Base-by-base conservation (phyloP, 352 stramenopile genomes). In the Phytophthora pisi region DNA sequence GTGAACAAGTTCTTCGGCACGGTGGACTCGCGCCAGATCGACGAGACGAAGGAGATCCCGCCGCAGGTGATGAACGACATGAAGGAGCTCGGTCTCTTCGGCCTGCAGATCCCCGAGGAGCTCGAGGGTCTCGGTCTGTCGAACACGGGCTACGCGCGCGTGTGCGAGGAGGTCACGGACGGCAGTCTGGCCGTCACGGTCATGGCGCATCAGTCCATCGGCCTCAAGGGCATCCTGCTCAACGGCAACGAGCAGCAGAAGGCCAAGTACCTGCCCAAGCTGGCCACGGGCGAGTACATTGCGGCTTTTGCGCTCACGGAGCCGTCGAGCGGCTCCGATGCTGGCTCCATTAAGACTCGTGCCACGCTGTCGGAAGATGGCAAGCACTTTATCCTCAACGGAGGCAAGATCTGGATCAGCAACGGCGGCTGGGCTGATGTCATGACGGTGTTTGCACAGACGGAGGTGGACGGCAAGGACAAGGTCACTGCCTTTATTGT, bases 401-500 rank as follows among this genome's bases (percentile, higher is more conserved):
- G 93, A 68, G 86, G 82, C 70, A 99, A 99, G 82, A 91, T 98
- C 59, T 99, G 97, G 97, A 99, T 99, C 74, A 98, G 92, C 54
- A 99, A 99, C 86, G 93, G 92, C 26, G 93, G 87, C 43, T 96
- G 98, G 80, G 96, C 97, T n/a, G 92, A 98, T 15, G 78, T 99
- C 54, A 98, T 99, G 87, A 95, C 98, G 16, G 94, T 99, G 10
- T 99, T 99, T 81, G 97, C 96, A 23, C 98, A 99, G 81, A 96
- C 82, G 1, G 88, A 98, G 62, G 88, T 95, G n/a, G 74, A 97
- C 57, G 96, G 96, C 60, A 98, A 99, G 84, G 98, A 98, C 79
- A 98, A 98, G 53, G 98, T 99, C 62, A 99, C 97, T 50, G 97
- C 93, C 38, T 99, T 99, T 72, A 97, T 99, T 72, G 95, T 99